phyloP scores from a whole-genome alignment of 2,329 filamentous ascomycete species.

The Neospermospora avenae region DNA sequence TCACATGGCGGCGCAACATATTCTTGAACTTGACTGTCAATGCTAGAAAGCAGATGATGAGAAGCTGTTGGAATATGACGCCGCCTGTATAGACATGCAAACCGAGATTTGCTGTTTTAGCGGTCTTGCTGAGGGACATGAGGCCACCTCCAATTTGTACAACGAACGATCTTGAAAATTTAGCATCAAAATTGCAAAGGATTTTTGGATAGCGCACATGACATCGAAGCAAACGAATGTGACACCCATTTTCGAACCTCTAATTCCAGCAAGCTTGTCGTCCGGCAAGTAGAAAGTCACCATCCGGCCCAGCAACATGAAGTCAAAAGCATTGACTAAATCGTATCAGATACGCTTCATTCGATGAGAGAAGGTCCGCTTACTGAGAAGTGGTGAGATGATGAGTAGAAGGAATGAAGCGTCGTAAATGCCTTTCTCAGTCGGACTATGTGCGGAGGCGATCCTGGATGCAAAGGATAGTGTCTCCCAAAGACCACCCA shows the following conservation, averaged over 20 bases:
- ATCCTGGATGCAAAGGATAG: slow-evolving; percentile 14
- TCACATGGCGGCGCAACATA: neutral
- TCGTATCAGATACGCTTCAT: slow-evolving; percentile 4
- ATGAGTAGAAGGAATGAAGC: neutral
- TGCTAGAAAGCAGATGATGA: slow-evolving; percentile 2
- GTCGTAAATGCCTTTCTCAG: neutral
- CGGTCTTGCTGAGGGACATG: neutral
- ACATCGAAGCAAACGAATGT: slow-evolving; percentile 12
- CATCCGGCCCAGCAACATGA: slow-evolving; percentile 12
- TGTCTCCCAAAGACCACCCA: slow-evolving; percentile 33
- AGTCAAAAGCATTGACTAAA: slow-evolving; percentile 20
- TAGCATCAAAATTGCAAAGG: neutral
- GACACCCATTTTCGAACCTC: slow-evolving; percentile 6
- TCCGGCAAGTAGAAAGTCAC: slow-evolving; percentile 9
- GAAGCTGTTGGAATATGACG: slow-evolving; percentile 9
- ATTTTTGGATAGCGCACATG: slow-evolving; percentile 12
- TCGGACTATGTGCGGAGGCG: slow-evolving; percentile 10
- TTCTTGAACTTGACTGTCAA: neutral
- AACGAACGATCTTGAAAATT: slow-evolving; percentile 16
- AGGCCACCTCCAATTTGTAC: slow-evolving; percentile 10
- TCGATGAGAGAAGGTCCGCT: slow-evolving; percentile 7
- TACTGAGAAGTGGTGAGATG: slow-evolving; percentile 31
- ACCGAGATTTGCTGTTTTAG: slow-evolving; percentile 1
- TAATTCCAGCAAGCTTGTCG: slow-evolving; percentile 10
- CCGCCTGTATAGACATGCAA: slow-evolving; percentile 12